phyloP scores from a whole-genome alignment of 257 asterid species.

The Cinchona pubescens region DNA sequence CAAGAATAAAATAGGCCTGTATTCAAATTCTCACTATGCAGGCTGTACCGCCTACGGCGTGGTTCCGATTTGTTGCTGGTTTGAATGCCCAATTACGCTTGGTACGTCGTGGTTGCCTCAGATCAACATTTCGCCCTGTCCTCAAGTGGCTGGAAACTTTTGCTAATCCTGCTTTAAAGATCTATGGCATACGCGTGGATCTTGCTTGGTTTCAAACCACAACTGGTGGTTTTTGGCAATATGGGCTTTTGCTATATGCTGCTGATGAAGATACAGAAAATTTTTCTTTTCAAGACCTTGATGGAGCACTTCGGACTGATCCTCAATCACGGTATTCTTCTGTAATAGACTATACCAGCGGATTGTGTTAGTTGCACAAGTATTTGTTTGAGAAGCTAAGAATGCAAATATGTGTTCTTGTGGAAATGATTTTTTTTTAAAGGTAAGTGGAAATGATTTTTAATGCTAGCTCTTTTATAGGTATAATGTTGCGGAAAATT shows the following conservation, averaged over 20 bases:
- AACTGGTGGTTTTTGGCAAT: slow-evolving; percentile 64
- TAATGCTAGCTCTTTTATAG: not conserved
- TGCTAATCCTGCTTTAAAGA: slow-evolving; percentile 81
- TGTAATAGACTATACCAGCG: not conserved
- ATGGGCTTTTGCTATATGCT: slow-evolving; percentile 72
- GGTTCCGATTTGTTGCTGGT: slow-evolving; percentile 99
- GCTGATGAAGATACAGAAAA: slow-evolving; percentile 50
- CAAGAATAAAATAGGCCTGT: not conserved
- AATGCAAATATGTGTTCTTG: not conserved
- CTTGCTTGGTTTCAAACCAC: slow-evolving; percentile 86
- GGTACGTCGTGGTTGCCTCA: slow-evolving; percentile 82
- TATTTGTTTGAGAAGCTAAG: not conserved
- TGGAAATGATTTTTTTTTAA: not conserved
- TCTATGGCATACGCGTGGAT: slow-evolving; percentile 63
- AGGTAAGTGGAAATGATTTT: not conserved
- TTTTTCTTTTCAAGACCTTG: slow-evolving; percentile 41
- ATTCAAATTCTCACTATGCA: slow-evolving; percentile 23
- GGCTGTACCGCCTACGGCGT: slow-evolving; percentile 88
- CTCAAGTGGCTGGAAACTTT: slow-evolving; percentile 77
- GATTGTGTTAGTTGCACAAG: not conserved
- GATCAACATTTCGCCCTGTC: slow-evolving; percentile 61
- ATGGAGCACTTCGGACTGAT: slow-evolving; percentile 45
- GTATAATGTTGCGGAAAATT: not conserved
- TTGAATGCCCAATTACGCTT: slow-evolving; percentile 94
- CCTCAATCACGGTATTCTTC: slow-evolving; percentile 54